Conservation (phyloP, 2,329 filamentous ascomycete species). For the Metarhizium humberi region DNA sequence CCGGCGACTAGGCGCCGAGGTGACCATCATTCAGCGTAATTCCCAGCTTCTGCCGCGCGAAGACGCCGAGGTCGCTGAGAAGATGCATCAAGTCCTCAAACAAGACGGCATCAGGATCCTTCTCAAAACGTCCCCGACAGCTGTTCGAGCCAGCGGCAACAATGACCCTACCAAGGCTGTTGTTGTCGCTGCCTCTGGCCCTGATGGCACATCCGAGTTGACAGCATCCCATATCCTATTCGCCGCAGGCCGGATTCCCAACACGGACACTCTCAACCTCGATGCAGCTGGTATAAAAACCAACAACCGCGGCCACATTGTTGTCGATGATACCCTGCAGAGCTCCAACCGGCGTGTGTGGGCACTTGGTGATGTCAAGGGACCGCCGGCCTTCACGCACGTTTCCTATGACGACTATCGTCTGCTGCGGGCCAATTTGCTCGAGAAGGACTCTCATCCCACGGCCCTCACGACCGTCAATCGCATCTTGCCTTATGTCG, state of each 20-base stretch:
- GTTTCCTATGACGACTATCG: conserved; percentile 48
- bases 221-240: conserved; percentile 37
- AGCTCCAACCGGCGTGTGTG: conserved; percentile 34
- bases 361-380: conserved; percentile 42
- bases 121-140: conserved; percentile 23
- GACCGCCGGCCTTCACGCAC: conserved; percentile 44
- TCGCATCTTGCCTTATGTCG: conserved; percentile 30
- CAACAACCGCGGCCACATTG: conserved; percentile 32
- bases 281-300: conserved; percentile 29
- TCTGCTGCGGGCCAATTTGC: conserved; percentile 36
- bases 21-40: conserved; percentile 37
- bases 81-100: conserved; percentile 30
- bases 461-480: conserved; percentile 1
- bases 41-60: conserved; percentile 34
- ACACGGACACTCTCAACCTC: conserved; percentile 36
- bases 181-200: conserved; percentile 10
- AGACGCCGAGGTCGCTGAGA: conserved; percentile 36
- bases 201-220: conserved; percentile 10
- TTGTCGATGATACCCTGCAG: conserved; percentile 30
- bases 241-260: conserved; percentile 39
- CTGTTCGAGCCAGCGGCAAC: conserved; percentile 11
- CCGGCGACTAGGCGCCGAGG: conserved; percentile 36
- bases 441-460: conserved; percentile 10
- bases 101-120: conserved; percentile 37
- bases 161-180: conserved; percentile 9